These are phyloP conservation scores for Fistulinella prunicolor DNA, from an alignment of 768 basidiomycete species.

Conservation along the genomic window DNA sequence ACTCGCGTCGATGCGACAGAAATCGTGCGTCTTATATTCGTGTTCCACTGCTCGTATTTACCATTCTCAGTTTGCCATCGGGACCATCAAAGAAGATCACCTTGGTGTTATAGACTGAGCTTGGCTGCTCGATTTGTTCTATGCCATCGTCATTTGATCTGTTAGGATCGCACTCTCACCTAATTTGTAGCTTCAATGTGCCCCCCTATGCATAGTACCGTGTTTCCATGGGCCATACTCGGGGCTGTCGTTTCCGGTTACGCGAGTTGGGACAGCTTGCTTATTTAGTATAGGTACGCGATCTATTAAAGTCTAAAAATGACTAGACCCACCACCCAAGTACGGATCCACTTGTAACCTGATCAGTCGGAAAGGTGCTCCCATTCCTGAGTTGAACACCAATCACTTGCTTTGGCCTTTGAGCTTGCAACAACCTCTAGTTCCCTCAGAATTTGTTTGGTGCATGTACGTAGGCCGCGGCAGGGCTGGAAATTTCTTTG, in stretches of 20 bases:
- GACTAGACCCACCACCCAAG: background rate
- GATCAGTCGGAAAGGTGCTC: background rate
- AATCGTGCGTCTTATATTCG: conserved; percentile 59
- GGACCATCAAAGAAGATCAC: conserved; percentile 97
- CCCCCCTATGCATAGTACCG: background rate
- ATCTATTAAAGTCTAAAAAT: background rate
- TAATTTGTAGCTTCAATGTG: conserved; percentile 5
- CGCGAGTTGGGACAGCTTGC: background rate
- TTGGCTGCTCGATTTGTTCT: background rate
- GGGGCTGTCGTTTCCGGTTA: background rate
- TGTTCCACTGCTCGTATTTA: conserved; percentile 1
- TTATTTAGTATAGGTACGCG: background rate
- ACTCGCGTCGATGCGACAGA: conserved; percentile 97
- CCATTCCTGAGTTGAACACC: background rate
- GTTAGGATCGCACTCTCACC: too few species aligned
- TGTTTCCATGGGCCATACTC: background rate
- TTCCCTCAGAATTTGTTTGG: too few species aligned
- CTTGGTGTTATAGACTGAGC: conserved; percentile 82
- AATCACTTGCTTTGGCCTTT: background rate
- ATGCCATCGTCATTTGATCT: too few species aligned
- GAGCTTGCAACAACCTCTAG: too few species aligned
- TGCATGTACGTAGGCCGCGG: background rate
- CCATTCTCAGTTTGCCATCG: conserved; percentile 83
- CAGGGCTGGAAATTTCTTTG: too few species aligned
- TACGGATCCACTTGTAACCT: background rate